Evolutionary conservation across 179 eudicot genomes (phyloP).

Genomic region (Pouteria campechiana): DNA sequence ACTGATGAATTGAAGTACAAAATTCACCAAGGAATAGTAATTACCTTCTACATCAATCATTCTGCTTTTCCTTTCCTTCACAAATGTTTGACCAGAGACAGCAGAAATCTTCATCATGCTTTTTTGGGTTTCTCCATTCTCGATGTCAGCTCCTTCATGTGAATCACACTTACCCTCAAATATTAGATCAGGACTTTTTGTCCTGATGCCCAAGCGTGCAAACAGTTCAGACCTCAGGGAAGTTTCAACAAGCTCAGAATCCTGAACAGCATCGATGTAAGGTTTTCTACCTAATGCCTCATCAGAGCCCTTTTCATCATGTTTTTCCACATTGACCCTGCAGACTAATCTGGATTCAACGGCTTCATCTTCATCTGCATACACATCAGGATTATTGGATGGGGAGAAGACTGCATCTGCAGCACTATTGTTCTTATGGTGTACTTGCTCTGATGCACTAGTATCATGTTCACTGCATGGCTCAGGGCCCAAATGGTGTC

Average conservation of each 20-base stretch:
- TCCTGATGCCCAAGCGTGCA: slow-evolving; percentile 33
- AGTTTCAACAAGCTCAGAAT: slow-evolving; percentile 58
- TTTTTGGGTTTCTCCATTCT: no score
- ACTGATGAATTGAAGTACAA: no score
- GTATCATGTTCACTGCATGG: slow-evolving; percentile 57
- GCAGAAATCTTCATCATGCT: no score
- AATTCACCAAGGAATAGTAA: no score
- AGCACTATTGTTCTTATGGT: slow-evolving; percentile 15
- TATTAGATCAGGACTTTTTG: no score
- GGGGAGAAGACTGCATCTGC: slow-evolving; percentile 26
- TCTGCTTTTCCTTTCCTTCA: no score
- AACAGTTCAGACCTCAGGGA: slow-evolving; percentile 61
- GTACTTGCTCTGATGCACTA: slow-evolving; percentile 33
- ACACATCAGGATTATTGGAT: slow-evolving; percentile 23
- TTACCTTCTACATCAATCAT: no score
- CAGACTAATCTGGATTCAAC: slow-evolving; percentile 9
- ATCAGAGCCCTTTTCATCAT: slow-evolving; percentile 10
- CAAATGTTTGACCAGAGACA: no score
- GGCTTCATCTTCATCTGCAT: slow-evolving; percentile 40
- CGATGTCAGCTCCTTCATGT: no score
- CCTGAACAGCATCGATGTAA: slow-evolving; percentile 23
- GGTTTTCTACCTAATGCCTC: slow-evolving; percentile 11
- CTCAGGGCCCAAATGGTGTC: slow-evolving; percentile 27
- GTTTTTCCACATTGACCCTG: slow-evolving; percentile 11
- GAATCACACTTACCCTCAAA: no score